Percentiles rank a stretch among this genome's conserved stretches.
Conservation (phyloP, 768 basidiomycete genomes). For the Xerocomellus intermedius region DNA sequence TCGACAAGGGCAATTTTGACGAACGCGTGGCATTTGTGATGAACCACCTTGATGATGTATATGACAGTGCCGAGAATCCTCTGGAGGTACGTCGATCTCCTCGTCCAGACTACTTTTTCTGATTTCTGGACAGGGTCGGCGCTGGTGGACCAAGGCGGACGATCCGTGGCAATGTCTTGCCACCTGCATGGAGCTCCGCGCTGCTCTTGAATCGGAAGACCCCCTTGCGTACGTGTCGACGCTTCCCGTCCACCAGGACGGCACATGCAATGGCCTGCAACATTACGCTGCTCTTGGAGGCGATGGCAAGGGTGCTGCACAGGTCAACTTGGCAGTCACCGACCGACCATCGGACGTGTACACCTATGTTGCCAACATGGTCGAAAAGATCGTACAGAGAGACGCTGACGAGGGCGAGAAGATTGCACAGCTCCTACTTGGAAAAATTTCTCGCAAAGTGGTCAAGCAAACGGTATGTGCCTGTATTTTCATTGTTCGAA, state of each 20-base stretch:
- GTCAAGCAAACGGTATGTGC: constrained; percentile 90
- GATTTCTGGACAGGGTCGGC: constrained; percentile 47
- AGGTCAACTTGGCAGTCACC: constrained; percentile 86
- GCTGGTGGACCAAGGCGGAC: constrained; percentile 91
- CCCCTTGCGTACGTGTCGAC: constrained; percentile 56
- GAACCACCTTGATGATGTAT: constrained; percentile 71
- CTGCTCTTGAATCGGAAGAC: constrained; percentile 70
- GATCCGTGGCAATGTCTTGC: constrained; percentile 99
- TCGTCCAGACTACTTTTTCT: constrained; percentile 1
- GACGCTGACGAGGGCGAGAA: constrained; percentile 53
- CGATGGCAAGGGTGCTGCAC: constrained; percentile 80
- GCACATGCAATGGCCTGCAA: constrained; percentile 97
- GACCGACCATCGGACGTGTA: constrained; percentile 95
- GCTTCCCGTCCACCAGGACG: constrained; percentile 96
- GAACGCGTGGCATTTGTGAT: constrained; percentile 83
- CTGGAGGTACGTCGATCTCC: constrained; percentile 52
- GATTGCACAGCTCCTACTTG: constrained; percentile 60
- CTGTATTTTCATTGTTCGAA: not conserved
- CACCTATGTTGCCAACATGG: constrained; percentile 84
- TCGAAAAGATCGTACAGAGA: constrained; percentile 60
- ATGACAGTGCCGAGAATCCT: constrained; percentile 80
- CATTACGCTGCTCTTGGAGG: constrained; percentile 98
- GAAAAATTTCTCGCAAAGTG: constrained; percentile 86
- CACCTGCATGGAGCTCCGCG: constrained; percentile 84
- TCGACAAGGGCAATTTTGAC: constrained; percentile 91